phyloP scores from a whole-genome alignment of 1,284 basidiomycete genomes.

The Ustilago sp. region DNA sequence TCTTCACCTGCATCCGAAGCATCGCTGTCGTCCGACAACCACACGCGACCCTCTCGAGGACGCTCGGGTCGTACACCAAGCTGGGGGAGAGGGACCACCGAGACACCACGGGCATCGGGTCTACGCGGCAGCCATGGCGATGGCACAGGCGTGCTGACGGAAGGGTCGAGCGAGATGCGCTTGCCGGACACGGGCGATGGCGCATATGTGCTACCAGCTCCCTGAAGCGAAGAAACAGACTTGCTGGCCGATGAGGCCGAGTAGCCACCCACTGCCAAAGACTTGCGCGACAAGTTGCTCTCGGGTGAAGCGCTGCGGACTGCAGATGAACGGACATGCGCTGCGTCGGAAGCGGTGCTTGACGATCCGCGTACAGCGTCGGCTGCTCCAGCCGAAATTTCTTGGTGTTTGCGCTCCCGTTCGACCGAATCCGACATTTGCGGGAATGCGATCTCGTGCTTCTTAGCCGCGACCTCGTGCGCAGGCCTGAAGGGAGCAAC shows the following conservation, averaged over 20 bases:
- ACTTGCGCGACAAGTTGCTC: constrained; percentile 37
- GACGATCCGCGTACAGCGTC: not conserved
- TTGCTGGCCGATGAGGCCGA: constrained; percentile 35
- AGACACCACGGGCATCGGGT: constrained; percentile 62
- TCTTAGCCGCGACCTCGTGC: constrained; percentile 9
- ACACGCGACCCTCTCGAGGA: constrained; percentile 64
- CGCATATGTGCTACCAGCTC: constrained; percentile 15
- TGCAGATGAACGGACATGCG: not conserved
- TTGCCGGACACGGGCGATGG: constrained; percentile 30
- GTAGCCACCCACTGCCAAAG: constrained; percentile 36
- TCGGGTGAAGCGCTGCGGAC: constrained; percentile 35
- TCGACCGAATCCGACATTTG: constrained; percentile 10
- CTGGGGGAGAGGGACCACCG: constrained; percentile 65
- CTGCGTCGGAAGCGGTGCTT: constrained; percentile 1
- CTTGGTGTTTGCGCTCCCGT: constrained; percentile 9
- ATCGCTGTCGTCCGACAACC: constrained; percentile 58
- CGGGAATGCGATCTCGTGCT: constrained; percentile 21
- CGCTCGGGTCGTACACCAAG: constrained; percentile 63
- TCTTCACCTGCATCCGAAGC: constrained; percentile 31
- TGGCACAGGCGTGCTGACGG: constrained; percentile 61
- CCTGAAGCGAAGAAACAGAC: constrained; percentile 36
- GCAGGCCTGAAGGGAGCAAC: constrained; percentile 9
- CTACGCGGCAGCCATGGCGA: constrained; percentile 60
- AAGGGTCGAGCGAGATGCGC: constrained; percentile 49
- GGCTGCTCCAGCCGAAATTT: not conserved